These are phyloP conservation scores for Cyclotella choctawhatcheeana DNA, from an alignment of 108 stramenopile genomes.

Conservation along the genomic window DNA sequence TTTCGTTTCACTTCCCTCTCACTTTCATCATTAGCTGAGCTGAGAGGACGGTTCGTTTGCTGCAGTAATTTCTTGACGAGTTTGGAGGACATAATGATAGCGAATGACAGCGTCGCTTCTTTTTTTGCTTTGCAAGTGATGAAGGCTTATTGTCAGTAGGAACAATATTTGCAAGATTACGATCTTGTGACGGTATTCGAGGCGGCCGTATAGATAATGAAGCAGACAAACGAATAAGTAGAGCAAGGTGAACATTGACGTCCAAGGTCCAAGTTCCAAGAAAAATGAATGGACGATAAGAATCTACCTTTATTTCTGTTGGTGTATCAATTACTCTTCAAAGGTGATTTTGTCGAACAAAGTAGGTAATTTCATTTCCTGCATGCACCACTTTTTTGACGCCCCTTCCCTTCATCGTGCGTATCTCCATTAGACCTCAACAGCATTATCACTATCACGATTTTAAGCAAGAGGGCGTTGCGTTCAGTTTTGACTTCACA, in stretches of 20 bases:
- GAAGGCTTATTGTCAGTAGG: not conserved
- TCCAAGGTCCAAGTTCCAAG: not conserved
- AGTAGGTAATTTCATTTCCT: too few relatives aligned
- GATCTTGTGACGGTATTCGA: constrained; percentile 12
- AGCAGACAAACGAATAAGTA: not conserved
- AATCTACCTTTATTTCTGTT: not conserved
- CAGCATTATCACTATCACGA: too few relatives aligned
- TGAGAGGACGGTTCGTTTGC: constrained; percentile 12
- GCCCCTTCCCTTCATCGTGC: too few relatives aligned
- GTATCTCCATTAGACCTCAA: too few relatives aligned
- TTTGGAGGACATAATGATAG: constrained; percentile 36
- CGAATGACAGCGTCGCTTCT: constrained; percentile 1
- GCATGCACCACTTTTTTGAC: too few relatives aligned
- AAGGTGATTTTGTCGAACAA: too few relatives aligned
- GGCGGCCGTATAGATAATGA: not conserved
- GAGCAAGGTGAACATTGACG: constrained; percentile 11
- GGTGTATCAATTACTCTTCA: too few relatives aligned
- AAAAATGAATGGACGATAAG: not conserved
- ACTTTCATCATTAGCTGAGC: constrained; percentile 1
- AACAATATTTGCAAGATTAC: constrained; percentile 10
- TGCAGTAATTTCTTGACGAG: constrained; percentile 43
- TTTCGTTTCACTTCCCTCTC: not conserved
- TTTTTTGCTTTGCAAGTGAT: constrained; percentile 10
- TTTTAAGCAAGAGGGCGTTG: too few relatives aligned
- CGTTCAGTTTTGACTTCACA: too few relatives aligned